A percentile compares a stretch with the other conserved stretches of the same genome.
phyloP scores from a whole-genome alignment of 495 filamentous ascomycete species.

The Podospora anserina region DNA sequence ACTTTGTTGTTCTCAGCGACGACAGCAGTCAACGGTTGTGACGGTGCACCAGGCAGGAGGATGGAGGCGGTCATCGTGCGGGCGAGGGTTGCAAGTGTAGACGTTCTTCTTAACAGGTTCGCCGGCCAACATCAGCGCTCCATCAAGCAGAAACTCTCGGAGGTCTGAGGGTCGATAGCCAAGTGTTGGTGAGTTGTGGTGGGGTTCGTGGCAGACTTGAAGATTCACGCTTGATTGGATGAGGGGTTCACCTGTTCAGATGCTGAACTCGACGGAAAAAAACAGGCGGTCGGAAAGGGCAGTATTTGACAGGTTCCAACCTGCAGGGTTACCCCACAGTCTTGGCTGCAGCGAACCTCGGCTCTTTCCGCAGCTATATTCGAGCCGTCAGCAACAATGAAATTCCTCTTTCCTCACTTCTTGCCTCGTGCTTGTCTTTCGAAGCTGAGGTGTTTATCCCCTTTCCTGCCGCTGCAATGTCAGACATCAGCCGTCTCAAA shows the following conservation, averaged over 20 bases:
- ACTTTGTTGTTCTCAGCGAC: not conserved
- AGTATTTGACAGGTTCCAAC: not conserved
- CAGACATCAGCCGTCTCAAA: conserved; percentile 51
- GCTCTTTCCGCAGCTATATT: not conserved
- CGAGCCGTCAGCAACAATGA: not conserved
- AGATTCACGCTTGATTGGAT: not conserved
- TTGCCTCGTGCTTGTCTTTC: not conserved
- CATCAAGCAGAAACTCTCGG: not conserved
- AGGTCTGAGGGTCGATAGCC: not conserved
- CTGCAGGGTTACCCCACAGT: not conserved
- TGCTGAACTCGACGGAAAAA: not conserved
- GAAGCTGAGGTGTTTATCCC: not conserved
- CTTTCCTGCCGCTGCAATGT: conserved; percentile 26
- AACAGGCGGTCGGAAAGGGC: not conserved
- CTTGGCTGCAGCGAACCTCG: not conserved
- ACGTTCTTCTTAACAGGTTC: not conserved
- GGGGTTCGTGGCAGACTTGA: not conserved
- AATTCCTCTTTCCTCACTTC: not conserved
- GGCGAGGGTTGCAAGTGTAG: not conserved
- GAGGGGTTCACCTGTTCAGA: not conserved
- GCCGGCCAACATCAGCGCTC: not conserved
- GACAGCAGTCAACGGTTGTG: not conserved
- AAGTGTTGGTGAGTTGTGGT: not conserved
- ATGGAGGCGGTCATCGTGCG: not conserved
- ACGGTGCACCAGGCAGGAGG: not conserved